phyloP scores from a whole-genome alignment of 768 basidiomycete genomes.

The Psilocybe cyanescens region DNA sequence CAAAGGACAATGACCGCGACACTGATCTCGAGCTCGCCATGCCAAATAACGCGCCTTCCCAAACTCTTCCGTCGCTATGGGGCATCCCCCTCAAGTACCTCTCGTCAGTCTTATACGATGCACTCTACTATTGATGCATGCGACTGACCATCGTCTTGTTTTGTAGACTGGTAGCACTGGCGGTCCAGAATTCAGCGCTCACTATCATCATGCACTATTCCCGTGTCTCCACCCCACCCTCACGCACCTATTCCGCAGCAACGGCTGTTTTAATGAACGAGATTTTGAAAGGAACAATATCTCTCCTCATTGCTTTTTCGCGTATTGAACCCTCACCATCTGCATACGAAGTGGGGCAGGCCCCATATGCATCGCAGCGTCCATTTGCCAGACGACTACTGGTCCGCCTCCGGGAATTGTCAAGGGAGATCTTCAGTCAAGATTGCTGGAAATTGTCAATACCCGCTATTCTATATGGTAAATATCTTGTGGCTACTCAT shows the following conservation, averaged over 20 bases:
- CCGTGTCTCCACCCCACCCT: conserved; percentile 76
- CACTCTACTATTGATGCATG: not conserved
- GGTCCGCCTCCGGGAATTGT: conserved; percentile 58
- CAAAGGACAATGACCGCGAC: conserved; percentile 37
- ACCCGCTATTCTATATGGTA: conserved; percentile 92
- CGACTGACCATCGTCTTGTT: conserved; percentile 2
- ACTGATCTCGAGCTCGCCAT: conserved; percentile 48
- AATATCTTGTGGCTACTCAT: conserved; percentile 10
- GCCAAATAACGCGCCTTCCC: conserved; percentile 28
- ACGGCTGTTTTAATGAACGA: conserved; percentile 95
- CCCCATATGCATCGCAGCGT: conserved; percentile 36
- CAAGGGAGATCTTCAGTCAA: conserved; percentile 75
- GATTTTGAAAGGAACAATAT: conserved; percentile 89
- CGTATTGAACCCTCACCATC: conserved; percentile 48
- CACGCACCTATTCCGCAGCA: conserved; percentile 87
- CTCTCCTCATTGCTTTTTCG: conserved; percentile 79
- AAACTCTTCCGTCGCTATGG: conserved; percentile 56
- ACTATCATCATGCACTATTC: conserved; percentile 98
- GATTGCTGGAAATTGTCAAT: conserved; percentile 99
- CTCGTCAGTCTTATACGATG: conserved; percentile 53
- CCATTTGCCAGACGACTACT: conserved; percentile 33
- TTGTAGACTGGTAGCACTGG: conserved; percentile 78
- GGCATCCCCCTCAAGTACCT: conserved; percentile 82
- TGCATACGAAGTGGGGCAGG: conserved; percentile 30
- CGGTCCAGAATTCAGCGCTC: conserved; percentile 88